Conservation (phyloP, 306 rosid species). For the Trifolium fragiferum region DNA sequence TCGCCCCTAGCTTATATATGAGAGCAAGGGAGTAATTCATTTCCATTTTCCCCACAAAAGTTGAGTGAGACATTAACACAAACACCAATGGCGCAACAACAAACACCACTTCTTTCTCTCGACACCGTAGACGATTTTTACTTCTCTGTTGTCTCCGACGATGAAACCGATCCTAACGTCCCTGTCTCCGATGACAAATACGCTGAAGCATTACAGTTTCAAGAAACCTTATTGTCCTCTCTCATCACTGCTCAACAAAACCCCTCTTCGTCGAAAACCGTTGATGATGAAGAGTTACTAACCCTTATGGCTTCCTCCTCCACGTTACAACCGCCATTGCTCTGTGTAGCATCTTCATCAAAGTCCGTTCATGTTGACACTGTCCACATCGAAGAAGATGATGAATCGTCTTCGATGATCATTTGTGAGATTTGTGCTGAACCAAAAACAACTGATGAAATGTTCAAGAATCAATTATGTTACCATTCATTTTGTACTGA, state of each 20-base stretch:
- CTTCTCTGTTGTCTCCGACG: constrained; percentile 36
- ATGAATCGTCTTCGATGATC: constrained; percentile 25
- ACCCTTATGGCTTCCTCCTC: constrained; percentile 18
- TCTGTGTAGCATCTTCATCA: constrained; percentile 17
- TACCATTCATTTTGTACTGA: constrained; percentile 58
- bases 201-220: constrained; percentile 58
- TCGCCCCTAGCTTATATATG: too few relatives aligned
- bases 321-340: not conserved
- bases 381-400: not conserved
- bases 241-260: constrained; percentile 18
- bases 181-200: constrained; percentile 43
- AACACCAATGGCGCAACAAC: constrained; percentile 39
- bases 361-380: not conserved
- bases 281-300: too few relatives aligned
- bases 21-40: too few relatives aligned
- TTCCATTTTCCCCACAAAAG: not conserved
- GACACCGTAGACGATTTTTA: constrained; percentile 44
- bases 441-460: constrained; percentile 23
- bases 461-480: constrained; percentile 50
- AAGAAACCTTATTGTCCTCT: constrained; percentile 51
- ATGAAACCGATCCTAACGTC: not conserved
- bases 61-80: not conserved
- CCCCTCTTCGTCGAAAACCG: not conserved
- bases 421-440: constrained; percentile 63
- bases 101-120: not conserved